phyloP scores from a whole-genome alignment of 2,329 filamentous ascomycete species.

The Sclerotinia nivalis region DNA sequence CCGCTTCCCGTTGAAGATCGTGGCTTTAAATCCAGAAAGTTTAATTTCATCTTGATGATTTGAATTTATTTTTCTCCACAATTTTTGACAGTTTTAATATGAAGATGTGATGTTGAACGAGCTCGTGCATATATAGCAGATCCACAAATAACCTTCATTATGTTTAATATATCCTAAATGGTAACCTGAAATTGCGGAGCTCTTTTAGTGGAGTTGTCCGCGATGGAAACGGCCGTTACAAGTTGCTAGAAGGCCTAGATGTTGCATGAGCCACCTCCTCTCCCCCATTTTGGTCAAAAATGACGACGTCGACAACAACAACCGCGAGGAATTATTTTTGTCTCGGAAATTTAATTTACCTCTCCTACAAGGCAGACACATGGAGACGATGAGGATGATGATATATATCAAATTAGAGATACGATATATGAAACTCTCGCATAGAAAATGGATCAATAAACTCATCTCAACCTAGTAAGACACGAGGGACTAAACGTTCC shows the following conservation, averaged over 20 bases:
- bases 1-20: conserved; percentile 1
- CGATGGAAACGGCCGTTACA: conserved; percentile 5
- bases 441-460: conserved; percentile 6
- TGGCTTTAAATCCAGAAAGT: background rate
- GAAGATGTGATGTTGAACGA: background rate
- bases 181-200: background rate
- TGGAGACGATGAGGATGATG: background rate
- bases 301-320: background rate
- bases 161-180: background rate
- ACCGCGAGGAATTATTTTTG: background rate
- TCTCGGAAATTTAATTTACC: background rate
- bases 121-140: background rate
- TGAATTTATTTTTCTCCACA: conserved; percentile 1
- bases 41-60: background rate
- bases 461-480: conserved; percentile 12
- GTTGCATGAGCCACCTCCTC: background rate
- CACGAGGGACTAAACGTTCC: conserved; percentile 3
- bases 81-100: background rate
- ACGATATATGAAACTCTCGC: conserved; percentile 5
- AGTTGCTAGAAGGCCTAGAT: background rate
- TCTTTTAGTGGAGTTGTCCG: background rate
- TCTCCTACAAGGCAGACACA: conserved; percentile 15
- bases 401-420: background rate
- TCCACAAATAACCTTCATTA: conserved; percentile 2
- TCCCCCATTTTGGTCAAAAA: background rate